Evolutionary conservation across 176 grass and related monocot species (phyloP).

Genomic region (Avena sativa): DNA sequence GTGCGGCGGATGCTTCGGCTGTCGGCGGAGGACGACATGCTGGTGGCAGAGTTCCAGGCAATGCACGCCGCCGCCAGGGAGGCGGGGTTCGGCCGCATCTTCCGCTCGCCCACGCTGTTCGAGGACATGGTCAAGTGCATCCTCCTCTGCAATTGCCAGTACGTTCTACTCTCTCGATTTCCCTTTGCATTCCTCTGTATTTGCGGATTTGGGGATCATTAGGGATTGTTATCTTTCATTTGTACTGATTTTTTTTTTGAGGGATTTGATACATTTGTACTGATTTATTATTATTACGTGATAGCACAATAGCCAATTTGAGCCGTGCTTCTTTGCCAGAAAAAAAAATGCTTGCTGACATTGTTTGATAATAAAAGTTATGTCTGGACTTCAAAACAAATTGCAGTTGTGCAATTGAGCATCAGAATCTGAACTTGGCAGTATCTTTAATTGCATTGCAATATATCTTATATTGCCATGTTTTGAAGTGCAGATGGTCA

Average conservation of each 20-base stretch:
- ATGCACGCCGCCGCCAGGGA: conserved; percentile 57
- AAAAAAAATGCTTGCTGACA: background rate
- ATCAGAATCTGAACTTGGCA: background rate
- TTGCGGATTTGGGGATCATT: background rate
- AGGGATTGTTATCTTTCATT: background rate
- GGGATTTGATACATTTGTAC: no score
- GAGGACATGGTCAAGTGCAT: conserved; percentile 96
- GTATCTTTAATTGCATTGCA: conserved; percentile 23
- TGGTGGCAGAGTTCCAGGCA: conserved; percentile 62
- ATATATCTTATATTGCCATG: background rate
- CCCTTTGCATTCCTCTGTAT: background rate
- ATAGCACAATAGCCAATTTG: no score
- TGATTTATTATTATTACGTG: no score
- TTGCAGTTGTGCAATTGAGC: background rate
- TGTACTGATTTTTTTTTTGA: no score
- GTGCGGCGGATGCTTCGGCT: conserved; percentile 81
- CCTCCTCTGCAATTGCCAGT: conserved; percentile 90
- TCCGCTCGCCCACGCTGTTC: conserved; percentile 79
- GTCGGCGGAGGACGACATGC: conserved; percentile 45
- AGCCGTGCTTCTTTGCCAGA: no score
- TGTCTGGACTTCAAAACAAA: background rate
- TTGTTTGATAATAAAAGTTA: background rate
- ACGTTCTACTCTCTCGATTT: background rate
- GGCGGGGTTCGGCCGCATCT: conserved; percentile 69
- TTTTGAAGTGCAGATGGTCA: conserved; percentile 56